These are phyloP conservation scores for Phyllosticta citrichinensis DNA, from an alignment of 2,329 filamentous ascomycete genomes.

Conservation along the genomic window DNA sequence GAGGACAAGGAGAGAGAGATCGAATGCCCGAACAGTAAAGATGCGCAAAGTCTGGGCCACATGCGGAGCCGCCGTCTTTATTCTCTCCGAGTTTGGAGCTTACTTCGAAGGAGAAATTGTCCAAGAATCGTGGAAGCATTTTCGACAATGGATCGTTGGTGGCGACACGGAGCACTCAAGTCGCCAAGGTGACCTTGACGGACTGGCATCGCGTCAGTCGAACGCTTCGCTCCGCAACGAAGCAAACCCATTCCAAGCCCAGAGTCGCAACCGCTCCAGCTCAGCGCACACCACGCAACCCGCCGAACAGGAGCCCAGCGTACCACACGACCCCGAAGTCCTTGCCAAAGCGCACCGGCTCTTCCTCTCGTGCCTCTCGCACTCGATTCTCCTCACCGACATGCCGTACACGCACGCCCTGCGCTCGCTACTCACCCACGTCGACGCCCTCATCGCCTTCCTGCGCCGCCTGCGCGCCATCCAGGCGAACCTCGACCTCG, in stretches of 20 bases:
- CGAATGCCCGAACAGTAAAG: slow-evolving; percentile 50
- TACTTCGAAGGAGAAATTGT: slow-evolving; percentile 90
- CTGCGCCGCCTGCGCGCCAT: slow-evolving; percentile 65
- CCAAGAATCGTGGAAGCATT: slow-evolving; percentile 67
- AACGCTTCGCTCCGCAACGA: background rate
- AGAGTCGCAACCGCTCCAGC: background rate
- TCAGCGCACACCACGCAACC: background rate
- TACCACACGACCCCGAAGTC: slow-evolving; percentile 69
- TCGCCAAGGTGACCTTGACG: background rate
- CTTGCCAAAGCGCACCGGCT: slow-evolving; percentile 68
- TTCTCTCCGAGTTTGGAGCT: slow-evolving; percentile 75
- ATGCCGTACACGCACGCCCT: slow-evolving; percentile 53
- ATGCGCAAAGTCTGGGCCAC: slow-evolving; percentile 88
- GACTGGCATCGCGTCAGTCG: background rate
- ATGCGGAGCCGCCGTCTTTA: slow-evolving; percentile 75
- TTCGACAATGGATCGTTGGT: slow-evolving; percentile 60
- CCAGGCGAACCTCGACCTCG: slow-evolving; percentile 69
- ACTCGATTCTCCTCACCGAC: slow-evolving; percentile 57
- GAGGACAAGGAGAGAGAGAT: slow-evolving; percentile 51
- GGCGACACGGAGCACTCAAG: background rate
- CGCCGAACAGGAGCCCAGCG: slow-evolving; percentile 3
- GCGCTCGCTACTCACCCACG: slow-evolving; percentile 57
- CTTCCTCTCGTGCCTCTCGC: slow-evolving; percentile 61
- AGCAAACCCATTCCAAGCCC: background rate
- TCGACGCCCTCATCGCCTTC: slow-evolving; percentile 74